Percentiles rank a stretch among this genome's conserved stretches.
Evolutionary conservation across 2,329 filamentous ascomycete genomes (phyloP).

Genomic region (Apiospora sp.): DNA sequence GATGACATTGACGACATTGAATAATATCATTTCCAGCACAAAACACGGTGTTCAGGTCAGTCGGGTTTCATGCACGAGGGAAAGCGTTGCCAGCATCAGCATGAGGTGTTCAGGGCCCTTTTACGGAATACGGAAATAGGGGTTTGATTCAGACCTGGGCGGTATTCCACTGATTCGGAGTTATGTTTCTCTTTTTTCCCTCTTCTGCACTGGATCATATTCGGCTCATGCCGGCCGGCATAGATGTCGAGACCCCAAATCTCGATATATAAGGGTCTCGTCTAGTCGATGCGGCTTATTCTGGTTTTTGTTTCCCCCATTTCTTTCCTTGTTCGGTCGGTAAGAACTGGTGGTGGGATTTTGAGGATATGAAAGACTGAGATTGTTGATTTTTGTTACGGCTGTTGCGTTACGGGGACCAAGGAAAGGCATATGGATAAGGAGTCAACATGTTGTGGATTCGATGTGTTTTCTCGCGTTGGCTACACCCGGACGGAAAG

Average conservation of each 20-base stretch:
- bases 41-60: constrained; percentile 44
- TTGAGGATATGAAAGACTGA: constrained; percentile 12
- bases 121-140: constrained; percentile 28
- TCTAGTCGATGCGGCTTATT: neutral
- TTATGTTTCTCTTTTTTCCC: neutral
- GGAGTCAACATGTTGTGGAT: constrained; percentile 16
- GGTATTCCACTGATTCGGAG: constrained; percentile 23
- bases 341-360: neutral
- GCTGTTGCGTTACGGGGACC: neutral
- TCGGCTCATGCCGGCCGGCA: neutral
- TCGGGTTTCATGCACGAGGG: constrained; percentile 38
- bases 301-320: neutral
- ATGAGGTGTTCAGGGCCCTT: constrained; percentile 45
- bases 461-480: constrained; percentile 15
- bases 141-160: constrained; percentile 19
- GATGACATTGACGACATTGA: constrained; percentile 24
- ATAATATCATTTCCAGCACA: constrained; percentile 35
- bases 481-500: constrained; percentile 18
- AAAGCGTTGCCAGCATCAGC: constrained; percentile 46
- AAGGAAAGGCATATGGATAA: constrained; percentile 16
- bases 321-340: neutral
- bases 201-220: neutral
- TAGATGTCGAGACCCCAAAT: neutral
- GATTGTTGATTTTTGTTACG: constrained; percentile 11
- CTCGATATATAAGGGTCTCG: constrained; percentile 12